Evolutionary conservation across 2,329 filamentous ascomycete genomes (phyloP), one percentile per base, ranked within the genome.

Genomic region (Aspergillus spinulosporus): DNA sequence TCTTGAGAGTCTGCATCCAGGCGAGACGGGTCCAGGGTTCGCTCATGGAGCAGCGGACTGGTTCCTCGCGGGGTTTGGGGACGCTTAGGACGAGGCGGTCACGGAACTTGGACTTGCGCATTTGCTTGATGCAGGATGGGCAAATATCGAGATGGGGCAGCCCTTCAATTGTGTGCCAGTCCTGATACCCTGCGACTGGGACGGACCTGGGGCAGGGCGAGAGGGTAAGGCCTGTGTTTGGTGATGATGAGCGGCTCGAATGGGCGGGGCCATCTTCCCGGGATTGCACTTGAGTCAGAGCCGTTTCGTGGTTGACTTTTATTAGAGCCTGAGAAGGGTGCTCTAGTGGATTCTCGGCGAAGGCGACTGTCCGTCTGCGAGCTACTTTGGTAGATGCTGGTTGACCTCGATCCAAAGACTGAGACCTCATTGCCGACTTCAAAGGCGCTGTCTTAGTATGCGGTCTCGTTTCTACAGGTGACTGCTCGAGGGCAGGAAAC

Each of bases 1-100:
- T 84, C 71, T 92, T 91, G 51, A 89, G 76, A 2, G 87, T 92
- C 60, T 96, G 80, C 2, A 92, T 80, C 85, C 89, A 96, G 0
- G 92, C 92, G 39, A 96, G 85, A 29, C 90, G 86, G 65, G 90
- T 88, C 90, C 92, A 97, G 0, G 88, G 84, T 9, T 84, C 82
- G 31, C 89, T 90, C 72, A 97, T 90, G 61, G 92, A 88, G 74
- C 93, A 97, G 45, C 82, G 79, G 5, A 89, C 80, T 45, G 83
- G 79, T 40, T 80, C 77, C 11, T 83, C 81, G 2, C 80, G 76
- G 3, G 84, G 78, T 12, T 85, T 83, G 29, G 80, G 76, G 31
- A 84, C 80, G 36, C 84, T 83, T 2, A 81, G 80, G 8, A 86
- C 76, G 65, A 96, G 91, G 34, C 85, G 78, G 12, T 83, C 79